Conservation (phyloP, 371 early-diverging fungal species). For the Mucor circinelloides region DNA sequence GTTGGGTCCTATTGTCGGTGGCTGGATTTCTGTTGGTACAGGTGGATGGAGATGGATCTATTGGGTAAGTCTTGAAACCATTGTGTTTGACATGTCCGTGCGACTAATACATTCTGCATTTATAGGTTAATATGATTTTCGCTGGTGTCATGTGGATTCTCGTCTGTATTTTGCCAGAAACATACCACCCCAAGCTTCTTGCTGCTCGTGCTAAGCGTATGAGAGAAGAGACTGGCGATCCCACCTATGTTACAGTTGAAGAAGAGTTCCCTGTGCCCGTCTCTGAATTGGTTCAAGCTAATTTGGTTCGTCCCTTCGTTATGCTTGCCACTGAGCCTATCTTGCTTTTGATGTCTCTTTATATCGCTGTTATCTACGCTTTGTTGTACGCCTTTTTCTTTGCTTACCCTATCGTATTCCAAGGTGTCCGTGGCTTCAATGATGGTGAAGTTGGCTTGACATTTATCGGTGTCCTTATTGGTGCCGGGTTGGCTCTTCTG, state of each 20-base stretch:
- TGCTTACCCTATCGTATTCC: constrained; percentile 48
- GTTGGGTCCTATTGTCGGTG: constrained; percentile 49
- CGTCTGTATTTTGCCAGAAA: constrained; percentile 43
- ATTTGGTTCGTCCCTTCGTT: constrained; percentile 38
- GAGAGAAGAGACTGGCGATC: constrained; percentile 34
- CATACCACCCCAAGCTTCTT: constrained; percentile 43
- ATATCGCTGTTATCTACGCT: constrained; percentile 48
- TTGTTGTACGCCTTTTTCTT: constrained; percentile 48
- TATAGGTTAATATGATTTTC: constrained; percentile 45
- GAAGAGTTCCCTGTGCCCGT: constrained; percentile 38
- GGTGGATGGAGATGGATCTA: constrained; percentile 50
- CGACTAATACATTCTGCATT: too few relatives aligned
- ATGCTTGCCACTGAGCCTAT: constrained; percentile 49
- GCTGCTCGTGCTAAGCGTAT: constrained; percentile 32
- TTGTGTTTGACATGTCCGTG: too few relatives aligned
- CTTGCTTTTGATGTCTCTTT: constrained; percentile 41
- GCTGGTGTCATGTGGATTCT: constrained; percentile 43
- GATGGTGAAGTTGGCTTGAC: constrained; percentile 44
- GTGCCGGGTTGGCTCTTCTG: constrained; percentile 36
- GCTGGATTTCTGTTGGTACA: constrained; percentile 47
- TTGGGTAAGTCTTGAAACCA: constrained; percentile 32
- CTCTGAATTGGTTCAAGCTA: constrained; percentile 33
- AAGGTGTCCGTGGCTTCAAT: constrained; percentile 33
- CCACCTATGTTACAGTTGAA: constrained; percentile 37
- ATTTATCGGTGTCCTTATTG: constrained; percentile 45